Percentiles rank a stretch among this genome's conserved stretches.
These are phyloP conservation scores for Globisporangium alternatum DNA, from an alignment of 352 stramenopile genomes.

Conservation along the genomic window DNA sequence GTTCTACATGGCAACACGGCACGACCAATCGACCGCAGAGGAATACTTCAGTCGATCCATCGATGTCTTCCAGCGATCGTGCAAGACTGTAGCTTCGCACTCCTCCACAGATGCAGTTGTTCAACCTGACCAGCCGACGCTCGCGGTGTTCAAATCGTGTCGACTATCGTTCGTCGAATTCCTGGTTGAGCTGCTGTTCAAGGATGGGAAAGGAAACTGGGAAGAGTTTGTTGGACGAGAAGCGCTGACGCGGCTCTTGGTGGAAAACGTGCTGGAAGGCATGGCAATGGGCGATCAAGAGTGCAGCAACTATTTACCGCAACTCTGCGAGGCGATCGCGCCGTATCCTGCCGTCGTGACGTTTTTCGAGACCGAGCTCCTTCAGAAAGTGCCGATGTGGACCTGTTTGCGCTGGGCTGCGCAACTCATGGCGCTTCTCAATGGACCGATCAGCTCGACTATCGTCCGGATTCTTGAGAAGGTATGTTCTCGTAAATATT, in stretches of 20 bases:
- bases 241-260: constrained; percentile 37
- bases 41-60: constrained; percentile 58
- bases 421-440: constrained; percentile 72
- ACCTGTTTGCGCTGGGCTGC: constrained; percentile 77
- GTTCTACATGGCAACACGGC: constrained; percentile 52
- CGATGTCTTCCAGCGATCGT: constrained; percentile 57
- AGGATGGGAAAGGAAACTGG: constrained; percentile 29
- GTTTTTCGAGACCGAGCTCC: constrained; percentile 40
- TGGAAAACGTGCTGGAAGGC: constrained; percentile 61
- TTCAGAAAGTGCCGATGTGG: constrained; percentile 64
- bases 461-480: constrained; percentile 70
- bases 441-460: constrained; percentile 47
- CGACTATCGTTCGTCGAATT: constrained; percentile 71
- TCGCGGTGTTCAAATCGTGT: constrained; percentile 34
- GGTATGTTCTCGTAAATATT: constrained; percentile 24
- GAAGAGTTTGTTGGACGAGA: constrained; percentile 38
- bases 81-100: constrained; percentile 12
- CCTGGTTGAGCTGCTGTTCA: constrained; percentile 61
- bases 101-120: not conserved
- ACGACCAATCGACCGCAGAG: constrained; percentile 40
- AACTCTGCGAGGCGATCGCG: constrained; percentile 61
- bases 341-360: constrained; percentile 45
- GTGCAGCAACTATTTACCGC: constrained; percentile 73
- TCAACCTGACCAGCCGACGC: constrained; percentile 3
- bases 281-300: constrained; percentile 62